These are phyloP conservation scores for Phytopythium montanum DNA, from an alignment of 352 stramenopile species.

Conservation along the genomic window DNA sequence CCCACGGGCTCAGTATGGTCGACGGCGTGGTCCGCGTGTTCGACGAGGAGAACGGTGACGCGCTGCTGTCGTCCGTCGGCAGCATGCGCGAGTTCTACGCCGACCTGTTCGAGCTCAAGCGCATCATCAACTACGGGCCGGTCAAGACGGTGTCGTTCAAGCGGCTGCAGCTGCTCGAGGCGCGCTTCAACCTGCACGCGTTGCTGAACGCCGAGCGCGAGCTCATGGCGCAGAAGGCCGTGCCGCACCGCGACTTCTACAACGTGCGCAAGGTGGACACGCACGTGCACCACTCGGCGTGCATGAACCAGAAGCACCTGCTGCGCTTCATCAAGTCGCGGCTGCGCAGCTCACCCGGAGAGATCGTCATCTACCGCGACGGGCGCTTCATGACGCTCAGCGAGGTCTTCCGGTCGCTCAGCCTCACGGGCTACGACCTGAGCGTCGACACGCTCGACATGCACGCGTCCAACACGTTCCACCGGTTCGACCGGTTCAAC, in stretches of 20 bases:
- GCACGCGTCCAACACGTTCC: slow-evolving; percentile 99
- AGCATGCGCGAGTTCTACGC: slow-evolving; percentile 63
- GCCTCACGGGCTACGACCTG: slow-evolving; percentile 96
- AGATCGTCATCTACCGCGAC: slow-evolving; percentile 96
- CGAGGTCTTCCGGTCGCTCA: slow-evolving; percentile 92
- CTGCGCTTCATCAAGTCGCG: slow-evolving; percentile 90
- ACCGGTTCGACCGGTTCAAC: slow-evolving; percentile 99
- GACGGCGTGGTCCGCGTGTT: slow-evolving; percentile 61
- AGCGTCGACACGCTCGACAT: slow-evolving; percentile 99
- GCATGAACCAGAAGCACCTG: slow-evolving; percentile 96
- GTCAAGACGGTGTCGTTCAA: slow-evolving; percentile 89
- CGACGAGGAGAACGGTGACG: slow-evolving; percentile 7
- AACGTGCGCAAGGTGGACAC: slow-evolving; percentile 98
- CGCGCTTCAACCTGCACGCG: slow-evolving; percentile 95
- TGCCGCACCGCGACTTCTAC: slow-evolving; percentile 99
- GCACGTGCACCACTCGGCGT: slow-evolving; percentile 97
- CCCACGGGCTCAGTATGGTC: slow-evolving; percentile 49
- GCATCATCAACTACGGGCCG: slow-evolving; percentile 85
- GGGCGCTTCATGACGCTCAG: slow-evolving; percentile 95
- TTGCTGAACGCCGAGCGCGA: slow-evolving; percentile 96
- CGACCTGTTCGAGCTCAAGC: slow-evolving; percentile 76
- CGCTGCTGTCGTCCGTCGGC: slow-evolving; percentile 37
- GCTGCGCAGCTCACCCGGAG: slow-evolving; percentile 72
- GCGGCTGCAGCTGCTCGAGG: slow-evolving; percentile 86
- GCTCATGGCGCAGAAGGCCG: slow-evolving; percentile 92